phyloP scores from a whole-genome alignment of 2,329 filamentous ascomycete genomes.

The Diplodia intermedia region DNA sequence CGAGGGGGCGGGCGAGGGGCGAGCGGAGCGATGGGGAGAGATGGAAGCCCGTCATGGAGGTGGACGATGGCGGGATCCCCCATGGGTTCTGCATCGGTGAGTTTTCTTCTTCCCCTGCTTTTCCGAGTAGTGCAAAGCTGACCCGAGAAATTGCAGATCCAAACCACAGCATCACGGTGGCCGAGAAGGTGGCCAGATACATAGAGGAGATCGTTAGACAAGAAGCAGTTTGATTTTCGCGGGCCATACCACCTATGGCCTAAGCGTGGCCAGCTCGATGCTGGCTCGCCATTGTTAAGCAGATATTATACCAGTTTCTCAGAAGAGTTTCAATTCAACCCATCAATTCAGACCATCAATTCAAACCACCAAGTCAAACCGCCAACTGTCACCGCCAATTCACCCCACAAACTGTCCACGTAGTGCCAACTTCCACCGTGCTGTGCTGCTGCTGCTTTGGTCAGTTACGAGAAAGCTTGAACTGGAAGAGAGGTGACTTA shows the following conservation, averaged over 20 bases:
- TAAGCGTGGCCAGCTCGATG: background rate
- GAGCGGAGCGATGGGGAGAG: constrained; percentile 41
- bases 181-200: constrained; percentile 58
- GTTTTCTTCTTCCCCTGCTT: constrained; percentile 37
- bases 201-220: constrained; percentile 50
- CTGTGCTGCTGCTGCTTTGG: background rate
- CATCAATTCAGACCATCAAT: background rate
- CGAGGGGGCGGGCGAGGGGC: constrained; percentile 46
- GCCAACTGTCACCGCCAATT: background rate
- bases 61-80: constrained; percentile 62
- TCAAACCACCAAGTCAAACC: no score
- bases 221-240: constrained; percentile 15
- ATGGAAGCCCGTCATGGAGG: constrained; percentile 60
- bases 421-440: no score
- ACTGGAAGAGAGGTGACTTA: background rate
- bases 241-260: background rate
- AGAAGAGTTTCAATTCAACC: background rate
- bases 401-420: background rate
- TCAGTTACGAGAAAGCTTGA: background rate
- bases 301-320: background rate
- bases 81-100: constrained; percentile 67
- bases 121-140: background rate
- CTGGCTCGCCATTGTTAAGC: background rate
- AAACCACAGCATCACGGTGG: constrained; percentile 56
- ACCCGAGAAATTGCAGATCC: constrained; percentile 40